phyloP scores from a whole-genome alignment of 768 basidiomycete genomes.

The Podaxis carcinomalis region DNA sequence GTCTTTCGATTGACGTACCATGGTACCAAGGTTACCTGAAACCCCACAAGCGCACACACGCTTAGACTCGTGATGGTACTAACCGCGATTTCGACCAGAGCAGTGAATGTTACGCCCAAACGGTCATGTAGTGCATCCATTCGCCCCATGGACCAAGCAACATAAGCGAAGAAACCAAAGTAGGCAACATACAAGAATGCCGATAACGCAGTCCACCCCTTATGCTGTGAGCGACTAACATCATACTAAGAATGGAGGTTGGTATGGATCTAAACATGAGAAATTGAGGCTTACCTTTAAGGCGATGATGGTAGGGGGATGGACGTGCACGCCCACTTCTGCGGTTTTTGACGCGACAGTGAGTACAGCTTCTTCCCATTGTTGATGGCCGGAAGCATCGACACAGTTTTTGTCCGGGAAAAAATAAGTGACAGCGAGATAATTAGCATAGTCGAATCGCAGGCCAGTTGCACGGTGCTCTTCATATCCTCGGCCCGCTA shows the following conservation, averaged over 20 bases:
- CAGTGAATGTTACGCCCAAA: slow-evolving; percentile 89
- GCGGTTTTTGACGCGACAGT: slow-evolving; percentile 30
- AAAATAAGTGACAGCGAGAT: slow-evolving; percentile 78
- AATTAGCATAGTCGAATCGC: slow-evolving; percentile 61
- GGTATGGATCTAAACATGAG: slow-evolving; percentile 6
- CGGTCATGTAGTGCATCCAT: slow-evolving; percentile 88
- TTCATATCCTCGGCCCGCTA: slow-evolving; percentile 61
- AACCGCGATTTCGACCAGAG: slow-evolving; percentile 84
- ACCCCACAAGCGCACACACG: slow-evolving; percentile 86
- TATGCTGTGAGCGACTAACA: slow-evolving; percentile 38
- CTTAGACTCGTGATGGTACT: slow-evolving; percentile 93
- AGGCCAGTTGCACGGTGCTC: slow-evolving; percentile 44
- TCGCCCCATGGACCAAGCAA: slow-evolving; percentile 67
- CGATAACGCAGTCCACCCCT: slow-evolving; percentile 58
- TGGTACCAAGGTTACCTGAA: slow-evolving; percentile 85
- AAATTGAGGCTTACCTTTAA: slow-evolving; percentile 34
- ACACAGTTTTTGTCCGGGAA: slow-evolving; percentile 75
- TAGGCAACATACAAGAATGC: slow-evolving; percentile 76
- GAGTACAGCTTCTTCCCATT: slow-evolving; percentile 58
- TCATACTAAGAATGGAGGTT: slow-evolving; percentile 40
- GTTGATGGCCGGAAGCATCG: slow-evolving; percentile 52
- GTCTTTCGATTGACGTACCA: slow-evolving; percentile 45
- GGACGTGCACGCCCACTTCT: slow-evolving; percentile 22
- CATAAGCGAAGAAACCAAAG: slow-evolving; percentile 68
- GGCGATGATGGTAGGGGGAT: slow-evolving; percentile 40